phyloP scores from a whole-genome alignment of 768 basidiomycete genomes.

The Tulasnella sp. region DNA sequence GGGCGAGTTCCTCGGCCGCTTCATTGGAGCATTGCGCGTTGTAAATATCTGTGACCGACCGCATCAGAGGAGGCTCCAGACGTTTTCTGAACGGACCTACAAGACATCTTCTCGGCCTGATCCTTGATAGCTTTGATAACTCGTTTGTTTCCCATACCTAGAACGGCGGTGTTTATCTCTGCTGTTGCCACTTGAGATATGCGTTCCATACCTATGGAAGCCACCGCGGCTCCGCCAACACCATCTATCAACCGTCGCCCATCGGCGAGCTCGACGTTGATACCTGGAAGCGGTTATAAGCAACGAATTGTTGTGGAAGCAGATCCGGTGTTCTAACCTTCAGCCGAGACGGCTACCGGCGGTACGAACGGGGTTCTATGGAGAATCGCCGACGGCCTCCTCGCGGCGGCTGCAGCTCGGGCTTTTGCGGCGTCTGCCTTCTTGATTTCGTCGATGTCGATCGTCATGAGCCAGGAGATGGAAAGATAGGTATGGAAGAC shows the following conservation, averaged over 20 bases:
- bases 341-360: slow-evolving; percentile 48
- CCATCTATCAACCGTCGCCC: slow-evolving; percentile 63
- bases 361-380: slow-evolving; percentile 66
- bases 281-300: slow-evolving; percentile 34
- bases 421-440: background rate
- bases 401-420: background rate
- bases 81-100: slow-evolving; percentile 32
- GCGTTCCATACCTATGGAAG: slow-evolving; percentile 59
- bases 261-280: slow-evolving; percentile 60
- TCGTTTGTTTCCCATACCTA: slow-evolving; percentile 11
- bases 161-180: slow-evolving; percentile 5
- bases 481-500: background rate
- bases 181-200: slow-evolving; percentile 9
- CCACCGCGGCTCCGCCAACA: slow-evolving; percentile 77
- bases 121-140: slow-evolving; percentile 53
- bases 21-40: slow-evolving; percentile 74
- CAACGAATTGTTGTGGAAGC: background rate
- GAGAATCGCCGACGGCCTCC: slow-evolving; percentile 32
- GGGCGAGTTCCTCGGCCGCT: slow-evolving; percentile 71
- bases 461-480: background rate
- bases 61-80: background rate
- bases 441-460: background rate
- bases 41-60: slow-evolving; percentile 54
- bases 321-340: slow-evolving; percentile 6
- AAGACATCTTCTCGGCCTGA: slow-evolving; percentile 65